Conservation (phyloP, 306 rosid genomes). For the Spatholobus suberectus region DNA sequence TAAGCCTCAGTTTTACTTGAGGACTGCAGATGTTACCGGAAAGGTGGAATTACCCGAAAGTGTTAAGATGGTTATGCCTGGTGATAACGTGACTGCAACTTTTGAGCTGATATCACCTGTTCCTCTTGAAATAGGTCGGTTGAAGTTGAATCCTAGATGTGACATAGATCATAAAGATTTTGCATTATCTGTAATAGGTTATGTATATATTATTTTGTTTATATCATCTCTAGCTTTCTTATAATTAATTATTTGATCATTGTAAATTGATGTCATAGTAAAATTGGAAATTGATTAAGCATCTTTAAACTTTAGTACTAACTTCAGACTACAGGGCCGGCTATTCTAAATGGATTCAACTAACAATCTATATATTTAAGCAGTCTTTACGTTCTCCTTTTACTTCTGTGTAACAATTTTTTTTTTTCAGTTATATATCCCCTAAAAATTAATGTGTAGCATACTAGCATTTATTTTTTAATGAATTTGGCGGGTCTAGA, state of each 20-base stretch:
- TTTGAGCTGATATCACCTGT: conserved; percentile 85
- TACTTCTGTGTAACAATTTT: neutral
- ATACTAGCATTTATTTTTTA: neutral
- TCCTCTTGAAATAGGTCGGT: conserved; percentile 85
- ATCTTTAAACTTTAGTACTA: neutral
- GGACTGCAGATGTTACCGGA: conserved; percentile 94
- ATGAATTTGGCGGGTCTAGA: conserved; percentile 9
- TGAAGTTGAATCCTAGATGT: conserved; percentile 15
- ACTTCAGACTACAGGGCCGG: neutral
- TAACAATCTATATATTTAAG: neutral
- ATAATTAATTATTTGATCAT: neutral
- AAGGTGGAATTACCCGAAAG: conserved; percentile 78
- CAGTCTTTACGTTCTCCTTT: neutral
- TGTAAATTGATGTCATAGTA: neutral
- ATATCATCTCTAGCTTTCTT: neutral
- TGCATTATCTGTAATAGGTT: conserved; percentile 28
- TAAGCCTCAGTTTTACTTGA: conserved; percentile 88
- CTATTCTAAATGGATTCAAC: neutral
- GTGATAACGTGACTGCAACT: conserved; percentile 82
- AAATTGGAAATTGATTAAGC: neutral
- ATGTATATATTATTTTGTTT: neutral
- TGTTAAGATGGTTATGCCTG: conserved; percentile 96
- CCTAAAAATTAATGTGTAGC: neutral
- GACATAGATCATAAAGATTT: neutral
- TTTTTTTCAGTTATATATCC: conserved; percentile 1